These are phyloP conservation scores for Cichorium intybus DNA, from an alignment of 140 eudicot genomes.

Conservation along the genomic window DNA sequence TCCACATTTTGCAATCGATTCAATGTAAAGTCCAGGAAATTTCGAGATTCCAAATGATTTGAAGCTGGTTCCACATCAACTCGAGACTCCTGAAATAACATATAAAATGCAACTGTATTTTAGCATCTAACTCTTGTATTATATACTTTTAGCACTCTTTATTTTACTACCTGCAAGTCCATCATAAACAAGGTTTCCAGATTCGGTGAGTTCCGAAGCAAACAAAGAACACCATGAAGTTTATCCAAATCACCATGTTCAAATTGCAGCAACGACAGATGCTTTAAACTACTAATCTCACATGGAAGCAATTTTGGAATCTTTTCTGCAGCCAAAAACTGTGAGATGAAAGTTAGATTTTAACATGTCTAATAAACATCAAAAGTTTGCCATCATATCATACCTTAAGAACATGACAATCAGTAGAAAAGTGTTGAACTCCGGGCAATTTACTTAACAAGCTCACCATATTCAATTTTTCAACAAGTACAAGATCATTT, in stretches of 20 bases:
- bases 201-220: too few relatives aligned
- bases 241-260: constrained; percentile 9
- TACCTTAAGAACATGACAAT: constrained; percentile 15
- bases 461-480: background rate
- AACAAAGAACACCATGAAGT: too few relatives aligned
- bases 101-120: background rate
- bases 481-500: background rate
- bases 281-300: background rate
- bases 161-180: too few relatives aligned
- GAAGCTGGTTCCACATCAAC: too few relatives aligned
- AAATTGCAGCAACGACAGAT: background rate
- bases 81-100: background rate
- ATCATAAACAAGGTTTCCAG: too few relatives aligned
- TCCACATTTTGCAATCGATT: background rate
- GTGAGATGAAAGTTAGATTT: too few relatives aligned
- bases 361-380: background rate
- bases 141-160: too few relatives aligned
- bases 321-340: too few relatives aligned
- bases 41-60: too few relatives aligned
- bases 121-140: too few relatives aligned
- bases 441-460: background rate
- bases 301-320: too few relatives aligned
- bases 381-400: background rate
- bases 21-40: background rate
- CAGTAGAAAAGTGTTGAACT: background rate